Evolutionary conservation across 169 alveolate species (phyloP).

Genomic region (Cyclospora cayetanensis): DNA sequence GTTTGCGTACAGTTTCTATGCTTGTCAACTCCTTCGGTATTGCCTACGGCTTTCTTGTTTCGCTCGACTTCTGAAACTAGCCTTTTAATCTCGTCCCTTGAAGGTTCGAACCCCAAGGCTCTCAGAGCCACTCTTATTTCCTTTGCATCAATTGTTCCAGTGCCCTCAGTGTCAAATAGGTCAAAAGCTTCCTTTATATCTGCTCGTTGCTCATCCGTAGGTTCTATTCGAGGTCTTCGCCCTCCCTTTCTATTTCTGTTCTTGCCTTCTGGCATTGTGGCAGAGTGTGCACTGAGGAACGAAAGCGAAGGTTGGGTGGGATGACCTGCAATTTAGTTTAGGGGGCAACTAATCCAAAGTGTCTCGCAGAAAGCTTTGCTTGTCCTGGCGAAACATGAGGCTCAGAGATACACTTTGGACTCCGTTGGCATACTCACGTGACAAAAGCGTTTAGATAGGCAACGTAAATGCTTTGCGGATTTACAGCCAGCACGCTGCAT

Average conservation of each 20-base stretch:
- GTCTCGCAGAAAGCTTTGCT: no score
- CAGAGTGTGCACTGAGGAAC: not conserved
- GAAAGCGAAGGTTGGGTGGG: no score
- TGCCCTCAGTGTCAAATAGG: slow-evolving; percentile 93
- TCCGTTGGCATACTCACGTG: no score
- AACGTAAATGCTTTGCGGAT: no score
- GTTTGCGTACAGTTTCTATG: slow-evolving; percentile 19
- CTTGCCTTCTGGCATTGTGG: slow-evolving; percentile 15
- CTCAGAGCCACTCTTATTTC: slow-evolving; percentile 98
- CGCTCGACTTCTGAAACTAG: slow-evolving; percentile 78
- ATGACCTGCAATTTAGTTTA: no score
- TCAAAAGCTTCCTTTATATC: slow-evolving; percentile 96
- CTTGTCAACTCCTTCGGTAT: slow-evolving; percentile 8
- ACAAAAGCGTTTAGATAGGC: no score
- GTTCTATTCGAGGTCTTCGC: slow-evolving; percentile 57
- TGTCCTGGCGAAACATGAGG: no score
- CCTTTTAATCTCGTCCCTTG: slow-evolving; percentile 90
- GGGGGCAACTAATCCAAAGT: no score
- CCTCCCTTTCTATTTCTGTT: slow-evolving; percentile 27
- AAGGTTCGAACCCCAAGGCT: slow-evolving; percentile 98
- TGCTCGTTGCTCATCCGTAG: slow-evolving; percentile 61
- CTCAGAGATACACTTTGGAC: no score
- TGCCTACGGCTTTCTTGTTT: slow-evolving; percentile 38
- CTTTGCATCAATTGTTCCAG: slow-evolving; percentile 92
- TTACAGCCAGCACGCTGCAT: no score